A percentile compares a stretch with the other conserved stretches of the same genome.
phyloP scores from a whole-genome alignment of 331 rosid species.

The Pyrus hybrid region DNA sequence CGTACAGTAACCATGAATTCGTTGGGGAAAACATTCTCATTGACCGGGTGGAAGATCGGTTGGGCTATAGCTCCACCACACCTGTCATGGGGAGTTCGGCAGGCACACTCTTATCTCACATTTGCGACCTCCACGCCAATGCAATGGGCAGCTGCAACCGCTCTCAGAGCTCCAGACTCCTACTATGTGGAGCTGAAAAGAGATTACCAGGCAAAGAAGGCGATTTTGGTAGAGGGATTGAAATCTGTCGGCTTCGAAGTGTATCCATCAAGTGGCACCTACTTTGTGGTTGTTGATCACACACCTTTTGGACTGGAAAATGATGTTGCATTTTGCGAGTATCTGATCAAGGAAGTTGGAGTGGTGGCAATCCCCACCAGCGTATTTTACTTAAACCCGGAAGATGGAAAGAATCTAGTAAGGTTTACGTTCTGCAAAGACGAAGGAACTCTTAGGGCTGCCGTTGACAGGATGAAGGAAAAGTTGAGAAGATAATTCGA shows the following conservation, averaged over 20 bases:
- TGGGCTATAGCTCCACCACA: slow-evolving; percentile 91
- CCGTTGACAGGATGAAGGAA: slow-evolving; percentile 86
- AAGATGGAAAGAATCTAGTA: slow-evolving; percentile 84
- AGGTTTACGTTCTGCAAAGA: slow-evolving; percentile 92
- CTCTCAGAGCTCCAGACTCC: slow-evolving; percentile 84
- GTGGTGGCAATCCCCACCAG: slow-evolving; percentile 95
- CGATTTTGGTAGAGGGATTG: slow-evolving; percentile 79
- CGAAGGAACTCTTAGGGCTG: slow-evolving; percentile 73
- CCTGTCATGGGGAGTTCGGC: slow-evolving; percentile 84
- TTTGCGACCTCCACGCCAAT: slow-evolving; percentile 75
- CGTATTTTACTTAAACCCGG: slow-evolving; percentile 86
- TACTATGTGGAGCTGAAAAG: slow-evolving; percentile 62
- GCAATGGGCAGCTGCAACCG: slow-evolving; percentile 82
- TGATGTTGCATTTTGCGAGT: slow-evolving; percentile 82
- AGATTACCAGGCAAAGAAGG: slow-evolving; percentile 68
- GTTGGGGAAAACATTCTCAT: slow-evolving; percentile 86
- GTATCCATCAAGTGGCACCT: slow-evolving; percentile 78
- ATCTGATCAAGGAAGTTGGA: slow-evolving; percentile 86
- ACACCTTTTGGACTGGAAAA: slow-evolving; percentile 78
- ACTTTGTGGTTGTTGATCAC: slow-evolving; percentile 88
- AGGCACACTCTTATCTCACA: slow-evolving; percentile 68
- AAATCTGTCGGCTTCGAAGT: slow-evolving; percentile 76
- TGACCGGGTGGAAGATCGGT: slow-evolving; percentile 94
- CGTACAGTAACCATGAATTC: slow-evolving; percentile 90
- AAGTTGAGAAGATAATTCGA: slow-evolving; percentile 34